Evolutionary conservation across 2,329 filamentous ascomycete species (phyloP), one percentile per base, ranked within the genome.

Genomic region (Coniochaeta ligniaria): DNA sequence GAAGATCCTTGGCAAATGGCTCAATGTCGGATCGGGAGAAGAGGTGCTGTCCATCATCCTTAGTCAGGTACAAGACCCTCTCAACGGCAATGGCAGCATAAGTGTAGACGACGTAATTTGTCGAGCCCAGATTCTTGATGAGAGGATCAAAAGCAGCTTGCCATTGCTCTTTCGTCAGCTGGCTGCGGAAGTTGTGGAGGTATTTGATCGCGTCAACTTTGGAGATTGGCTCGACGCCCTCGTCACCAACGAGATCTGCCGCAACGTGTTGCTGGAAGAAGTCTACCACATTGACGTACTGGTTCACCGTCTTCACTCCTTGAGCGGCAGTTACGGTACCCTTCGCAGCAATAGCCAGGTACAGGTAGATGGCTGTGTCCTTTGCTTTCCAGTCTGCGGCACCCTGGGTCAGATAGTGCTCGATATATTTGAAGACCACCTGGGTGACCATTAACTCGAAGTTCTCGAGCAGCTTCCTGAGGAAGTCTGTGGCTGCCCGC

Each of bases 191-290:
- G 52, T 90, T 91, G 80, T 99, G 96, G 43, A 99, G 83, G 72
- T 93, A 99, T 74, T 98, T 99, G 81, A 99, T 96, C 20, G 94
- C 94, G 73, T 98, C 95, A 17, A 99, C 94, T 78, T 96, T 96
- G 67, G 96, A 82, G 62, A 99, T 93, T 9, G 92, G 89, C 67
- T 96, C 85, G 1, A 89, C 84, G 2, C 82, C 83, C 33, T 83
- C 79, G 36, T 85, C 80, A n/a, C 83, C 81, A 63, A 96, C 80
- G 45, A 99, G 80, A 73, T 99, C 95, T n/a, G 86, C 83, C 12
- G 94, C 94, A 68, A 99, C 89, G 72, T 98, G 85, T 64, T 90
- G 90, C 72, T 96, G 89, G 79, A 99, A 98, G 76, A 97, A 99
- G 56, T 96, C 90, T 26, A 97, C 88, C 28, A 99, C 90, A 68